Base-by-base conservation (phyloP, 139 green algal genomes). In the Coccomyxa sp. region DNA sequence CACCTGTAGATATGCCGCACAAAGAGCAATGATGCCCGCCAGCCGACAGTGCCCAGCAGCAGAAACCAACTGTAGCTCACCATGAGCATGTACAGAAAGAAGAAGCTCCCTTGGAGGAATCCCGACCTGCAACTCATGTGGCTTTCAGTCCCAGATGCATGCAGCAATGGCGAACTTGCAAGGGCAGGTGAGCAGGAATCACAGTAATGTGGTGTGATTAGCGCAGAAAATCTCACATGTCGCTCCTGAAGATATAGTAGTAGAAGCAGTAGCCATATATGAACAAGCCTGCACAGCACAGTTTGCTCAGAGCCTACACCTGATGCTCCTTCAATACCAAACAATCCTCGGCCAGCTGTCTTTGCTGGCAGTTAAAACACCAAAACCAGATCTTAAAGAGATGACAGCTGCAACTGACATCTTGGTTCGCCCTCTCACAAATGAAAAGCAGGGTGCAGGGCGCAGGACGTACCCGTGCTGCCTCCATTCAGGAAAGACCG, bases 221-320 rank as follows among this genome's bases (percentile, higher is more conserved):
- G n/a, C 90, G 90, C 89, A 96, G 92, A 70, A 96, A 87, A 24
- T 92, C 94, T 55, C 71, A 86, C 94, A 98, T 98, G 83, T 97
- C 90, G n/a, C 82, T 93, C 27, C 92, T 88, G 8, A 88, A 86
- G 12, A 90, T 89, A 87, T 96, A 99, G 81, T 98, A 99, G 90
- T 99, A 99, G 84, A 98, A 96, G 84, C 90, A 97, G 90, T 99
- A 99, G 14, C 81, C 95, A 82, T 92, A 96, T 39, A 99, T 89
- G 82, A 98, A 99, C 34, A 98, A 54, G 14, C 92, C 94, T 86
- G 82, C 78, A 80, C 7, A 38, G n/a, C n/a, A n/a, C 36, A 82
- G 5, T 14, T 18, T 29, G 50, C 50, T n/a, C n/a, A n/a, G n/a
- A n/a, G n/a, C n/a, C n/a, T n/a, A n/a, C n/a, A n/a, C n/a, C n/a